A percentile compares a stretch with the other conserved stretches of the same genome.
Evolutionary conservation across 1,284 basidiomycete species (phyloP).

Genomic region (Boletellus sp.): DNA sequence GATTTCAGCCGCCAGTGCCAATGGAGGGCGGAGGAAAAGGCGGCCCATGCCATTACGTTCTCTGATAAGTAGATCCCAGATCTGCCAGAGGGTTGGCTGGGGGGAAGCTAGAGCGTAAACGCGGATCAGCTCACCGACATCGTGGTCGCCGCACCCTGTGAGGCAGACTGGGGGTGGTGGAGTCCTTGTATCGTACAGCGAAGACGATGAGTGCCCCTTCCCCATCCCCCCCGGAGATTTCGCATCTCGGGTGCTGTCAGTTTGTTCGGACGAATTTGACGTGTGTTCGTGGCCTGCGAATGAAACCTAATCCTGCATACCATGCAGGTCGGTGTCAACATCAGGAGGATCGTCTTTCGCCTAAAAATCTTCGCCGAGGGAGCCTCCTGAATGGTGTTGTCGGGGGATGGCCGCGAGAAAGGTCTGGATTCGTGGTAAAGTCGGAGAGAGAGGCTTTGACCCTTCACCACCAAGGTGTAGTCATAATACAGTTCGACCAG

Average conservation of each 20-base stretch:
- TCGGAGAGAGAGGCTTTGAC: not conserved
- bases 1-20: not conserved
- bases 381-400: not conserved
- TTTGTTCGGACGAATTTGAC: too few relatives aligned
- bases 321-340: too few relatives aligned
- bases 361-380: too few relatives aligned
- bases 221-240: too few relatives aligned
- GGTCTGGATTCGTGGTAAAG: not conserved
- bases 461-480: too few relatives aligned
- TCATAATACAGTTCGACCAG: too few relatives aligned
- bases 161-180: not conserved
- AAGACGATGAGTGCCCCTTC: too few relatives aligned
- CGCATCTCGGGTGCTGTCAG: too few relatives aligned
- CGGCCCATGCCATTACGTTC: not conserved
- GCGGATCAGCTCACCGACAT: not conserved
- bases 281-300: too few relatives aligned
- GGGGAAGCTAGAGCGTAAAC: not conserved
- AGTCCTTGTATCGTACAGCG: too few relatives aligned
- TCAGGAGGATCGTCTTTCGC: too few relatives aligned
- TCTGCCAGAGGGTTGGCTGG: not conserved
- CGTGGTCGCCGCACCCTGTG: slow-evolving; percentile 5
- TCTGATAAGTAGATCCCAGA: not conserved
- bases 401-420: not conserved
- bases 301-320: too few relatives aligned
- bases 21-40: not conserved